phyloP scores from a whole-genome alignment of 768 basidiomycete genomes.

The Panaeolus papilionaceus region DNA sequence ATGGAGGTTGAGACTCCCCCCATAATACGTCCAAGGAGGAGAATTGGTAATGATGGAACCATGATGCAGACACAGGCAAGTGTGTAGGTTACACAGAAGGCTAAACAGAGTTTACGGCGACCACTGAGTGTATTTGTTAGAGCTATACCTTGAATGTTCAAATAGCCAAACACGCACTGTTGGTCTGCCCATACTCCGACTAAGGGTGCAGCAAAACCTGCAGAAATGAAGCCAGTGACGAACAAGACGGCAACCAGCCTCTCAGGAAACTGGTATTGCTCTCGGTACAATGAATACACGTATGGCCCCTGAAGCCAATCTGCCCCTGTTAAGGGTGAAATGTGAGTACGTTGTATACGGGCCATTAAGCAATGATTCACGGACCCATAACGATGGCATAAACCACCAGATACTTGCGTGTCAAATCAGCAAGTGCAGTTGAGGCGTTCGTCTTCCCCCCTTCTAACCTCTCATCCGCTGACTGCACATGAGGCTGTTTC shows the following conservation, averaged over 20 bases:
- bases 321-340: conserved; percentile 50
- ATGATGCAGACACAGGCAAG: conserved; percentile 65
- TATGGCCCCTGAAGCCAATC: conserved; percentile 87
- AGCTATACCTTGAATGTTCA: background rate
- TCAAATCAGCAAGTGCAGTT: conserved; percentile 26
- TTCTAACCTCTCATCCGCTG: conserved; percentile 29
- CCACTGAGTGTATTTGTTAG: conserved; percentile 49
- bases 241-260: conserved; percentile 72
- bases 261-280: conserved; percentile 70
- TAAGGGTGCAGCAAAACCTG: conserved; percentile 70
- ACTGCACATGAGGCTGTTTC: conserved; percentile 17
- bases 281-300: conserved; percentile 74
- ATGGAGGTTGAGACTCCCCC: conserved; percentile 80
- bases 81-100: conserved; percentile 73
- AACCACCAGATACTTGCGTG: conserved; percentile 64
- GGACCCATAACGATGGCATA: conserved; percentile 79
- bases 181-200: conserved; percentile 83
- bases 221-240: conserved; percentile 79
- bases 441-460: conserved; percentile 22
- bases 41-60: conserved; percentile 60
- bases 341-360: background rate
- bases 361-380: conserved; percentile 26
- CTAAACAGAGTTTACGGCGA: conserved; percentile 68
- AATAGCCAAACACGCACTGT: conserved; percentile 50
- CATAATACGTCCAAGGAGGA: conserved; percentile 67